Evolutionary conservation across 164 flowering plant species (phyloP).

Genomic region (Dillenia turbinata): DNA sequence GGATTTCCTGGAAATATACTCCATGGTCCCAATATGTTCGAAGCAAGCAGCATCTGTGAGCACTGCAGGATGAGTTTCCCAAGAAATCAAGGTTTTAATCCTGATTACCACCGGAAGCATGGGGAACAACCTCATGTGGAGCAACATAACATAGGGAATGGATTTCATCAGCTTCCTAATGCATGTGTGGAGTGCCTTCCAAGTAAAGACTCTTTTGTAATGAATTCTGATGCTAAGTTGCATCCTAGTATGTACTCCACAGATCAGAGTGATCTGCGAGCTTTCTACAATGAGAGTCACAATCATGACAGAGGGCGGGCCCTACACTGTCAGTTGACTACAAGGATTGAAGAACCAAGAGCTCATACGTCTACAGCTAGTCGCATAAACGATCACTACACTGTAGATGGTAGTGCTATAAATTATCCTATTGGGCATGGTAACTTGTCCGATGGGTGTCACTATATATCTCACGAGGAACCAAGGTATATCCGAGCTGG

Average conservation of each 20-base stretch:
- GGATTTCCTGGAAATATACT: conserved; percentile 73
- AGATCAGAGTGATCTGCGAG: conserved; percentile 46
- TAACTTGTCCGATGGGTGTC: conserved; percentile 41
- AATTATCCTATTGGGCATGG: conserved; percentile 42
- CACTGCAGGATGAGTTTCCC: conserved; percentile 50
- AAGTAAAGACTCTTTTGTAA: conserved; percentile 34
- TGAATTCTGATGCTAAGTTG: conserved; percentile 46
- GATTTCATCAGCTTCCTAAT: conserved; percentile 34
- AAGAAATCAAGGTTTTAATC: conserved; percentile 41
- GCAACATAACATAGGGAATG: conserved; percentile 46
- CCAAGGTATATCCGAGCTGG: conserved; percentile 40
- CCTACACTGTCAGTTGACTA: conserved; percentile 45
- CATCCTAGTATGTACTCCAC: conserved; percentile 41
- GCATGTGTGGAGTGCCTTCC: conserved; percentile 47
- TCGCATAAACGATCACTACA: conserved; percentile 49
- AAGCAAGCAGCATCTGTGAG: conserved; percentile 57
- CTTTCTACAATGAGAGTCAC: conserved; percentile 40
- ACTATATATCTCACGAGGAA: conserved; percentile 44
- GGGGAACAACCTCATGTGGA: conserved; percentile 47
- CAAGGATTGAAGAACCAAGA: conserved; percentile 59
- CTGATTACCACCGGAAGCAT: conserved; percentile 33
- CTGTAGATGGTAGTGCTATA: conserved; percentile 45
- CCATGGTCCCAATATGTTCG: conserved; percentile 38
- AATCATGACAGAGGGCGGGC: conserved; percentile 70
- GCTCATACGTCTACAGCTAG: conserved; percentile 44